Base-by-base conservation (phyloP, 306 rosid genomes). In the Hippophae rhamnoides region DNA sequence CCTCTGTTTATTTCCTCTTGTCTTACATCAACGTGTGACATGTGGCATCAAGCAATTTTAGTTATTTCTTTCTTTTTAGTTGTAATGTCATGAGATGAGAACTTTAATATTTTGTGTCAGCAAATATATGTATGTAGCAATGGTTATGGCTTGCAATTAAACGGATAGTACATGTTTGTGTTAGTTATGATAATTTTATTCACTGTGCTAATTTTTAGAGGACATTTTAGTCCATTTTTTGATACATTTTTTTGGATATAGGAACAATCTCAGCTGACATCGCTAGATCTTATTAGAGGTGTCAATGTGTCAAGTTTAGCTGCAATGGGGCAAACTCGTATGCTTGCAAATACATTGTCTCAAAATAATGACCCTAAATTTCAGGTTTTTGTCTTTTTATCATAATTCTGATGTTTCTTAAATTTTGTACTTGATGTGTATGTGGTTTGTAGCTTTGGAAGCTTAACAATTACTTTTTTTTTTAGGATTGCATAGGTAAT, bases 361-460 rank as follows among this genome's bases (percentile, higher is more conserved):
- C 95, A 93, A 75, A 93, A 86, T 70, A 64, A 61, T 50, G 97
- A 93, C 76, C 99, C 99, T 57, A 93, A 93, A 76, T 93, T 93
- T 74, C 97, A 89, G 99, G 99, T 88, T 76, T 62, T 47, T 72
- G 58, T 26, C 26, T 68, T 62, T 18, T 38, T 66, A 8, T 60
- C 13, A 41, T 54, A 53, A 69, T 65, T 18, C 57, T 49, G 18
- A 43, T 38, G 62, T 56, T 58, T 51, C 49, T 25, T 44, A 23
- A 4, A 31, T 7, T 49, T 5, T 41, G 5, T 49, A 38, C 38
- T 31, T 31, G 38, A 31, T 31, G 38, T 31, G 38, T 4, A 31
- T 31, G 38, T 31, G 38, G 0, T 31, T 31, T 31, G 3, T 31
- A 31, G 38, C 38, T 31, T 31, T 31, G 38, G 38, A 31, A 31